Evolutionary conservation across 495 filamentous ascomycete genomes (phyloP).

Genomic region (Neurospora hispaniola): DNA sequence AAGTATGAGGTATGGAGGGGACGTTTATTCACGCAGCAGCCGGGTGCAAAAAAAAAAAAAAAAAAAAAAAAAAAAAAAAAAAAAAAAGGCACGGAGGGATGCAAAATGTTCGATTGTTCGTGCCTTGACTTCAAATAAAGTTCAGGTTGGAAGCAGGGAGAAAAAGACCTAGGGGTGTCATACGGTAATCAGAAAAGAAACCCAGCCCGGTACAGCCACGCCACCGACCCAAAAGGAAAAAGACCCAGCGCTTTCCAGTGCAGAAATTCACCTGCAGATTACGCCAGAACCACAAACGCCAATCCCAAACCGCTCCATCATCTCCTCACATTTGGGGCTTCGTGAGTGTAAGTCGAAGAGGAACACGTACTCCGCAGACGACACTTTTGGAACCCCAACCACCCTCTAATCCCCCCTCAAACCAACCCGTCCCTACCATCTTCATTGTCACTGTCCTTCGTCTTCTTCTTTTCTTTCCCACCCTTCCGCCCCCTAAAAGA

Average conservation of each 20-base stretch:
- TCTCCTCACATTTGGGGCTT: neutral
- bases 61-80: no score
- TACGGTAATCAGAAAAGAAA: neutral
- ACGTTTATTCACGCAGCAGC: neutral
- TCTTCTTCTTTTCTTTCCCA: neutral
- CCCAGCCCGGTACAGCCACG: neutral
- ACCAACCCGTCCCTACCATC: neutral
- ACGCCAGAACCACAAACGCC: neutral
- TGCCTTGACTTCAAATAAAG: neutral
- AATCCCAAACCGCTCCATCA: neutral
- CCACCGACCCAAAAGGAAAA: conserved; percentile 1
- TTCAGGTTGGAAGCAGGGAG: neutral
- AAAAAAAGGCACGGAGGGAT: neutral
- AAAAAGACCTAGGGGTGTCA: neutral
- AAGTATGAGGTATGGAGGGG: neutral
- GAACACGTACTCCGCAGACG: neutral
- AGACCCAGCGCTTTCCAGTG: neutral
- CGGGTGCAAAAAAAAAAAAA: neutral
- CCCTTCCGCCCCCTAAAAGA: neutral
- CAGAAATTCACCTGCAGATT: neutral
- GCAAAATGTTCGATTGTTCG: neutral
- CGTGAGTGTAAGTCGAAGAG: neutral
- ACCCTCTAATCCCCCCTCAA: neutral
- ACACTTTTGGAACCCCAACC: neutral
- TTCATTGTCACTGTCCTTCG: neutral